Percentiles rank a stretch among this genome's conserved stretches.
phyloP scores from a whole-genome alignment of 2,329 filamentous ascomycete genomes.

The Penicillium crustosum region DNA sequence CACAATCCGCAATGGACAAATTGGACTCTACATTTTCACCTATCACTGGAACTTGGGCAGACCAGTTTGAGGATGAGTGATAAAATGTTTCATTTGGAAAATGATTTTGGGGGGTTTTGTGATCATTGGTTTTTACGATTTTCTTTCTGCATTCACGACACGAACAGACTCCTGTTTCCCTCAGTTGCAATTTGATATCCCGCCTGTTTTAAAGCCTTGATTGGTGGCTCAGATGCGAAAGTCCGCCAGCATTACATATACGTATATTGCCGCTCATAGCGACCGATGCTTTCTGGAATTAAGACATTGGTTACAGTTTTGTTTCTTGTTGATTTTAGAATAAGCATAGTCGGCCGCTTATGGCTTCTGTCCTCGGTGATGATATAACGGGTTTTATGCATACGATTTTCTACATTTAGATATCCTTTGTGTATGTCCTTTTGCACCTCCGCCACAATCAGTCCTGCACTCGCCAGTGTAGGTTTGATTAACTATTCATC shows the following conservation, averaged over 20 bases:
- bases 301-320: not conserved
- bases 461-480: too few species aligned
- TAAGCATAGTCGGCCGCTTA: not conserved
- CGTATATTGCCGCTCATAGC: not conserved
- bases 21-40: constrained; percentile 32
- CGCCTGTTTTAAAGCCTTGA: not conserved
- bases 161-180: constrained; percentile 10
- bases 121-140: not conserved
- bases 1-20: constrained; percentile 21
- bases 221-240: not conserved
- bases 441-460: too few species aligned
- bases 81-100: not conserved
- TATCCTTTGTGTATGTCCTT: too few species aligned
- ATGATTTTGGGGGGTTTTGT: not conserved
- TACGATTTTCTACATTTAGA: not conserved
- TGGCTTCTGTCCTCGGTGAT: not conserved
- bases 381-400: not conserved
- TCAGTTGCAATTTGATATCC: constrained; percentile 21
- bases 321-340: not conserved
- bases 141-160: constrained; percentile 19
- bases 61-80: constrained; percentile 32
- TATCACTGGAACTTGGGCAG: constrained; percentile 35
- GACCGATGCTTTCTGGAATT: not conserved
- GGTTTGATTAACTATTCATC: too few species aligned
- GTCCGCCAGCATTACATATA: not conserved